Evolutionary conservation across 2,329 filamentous ascomycete genomes (phyloP), one percentile per base, ranked within the genome.

Genomic region (Venturia carpophila): DNA sequence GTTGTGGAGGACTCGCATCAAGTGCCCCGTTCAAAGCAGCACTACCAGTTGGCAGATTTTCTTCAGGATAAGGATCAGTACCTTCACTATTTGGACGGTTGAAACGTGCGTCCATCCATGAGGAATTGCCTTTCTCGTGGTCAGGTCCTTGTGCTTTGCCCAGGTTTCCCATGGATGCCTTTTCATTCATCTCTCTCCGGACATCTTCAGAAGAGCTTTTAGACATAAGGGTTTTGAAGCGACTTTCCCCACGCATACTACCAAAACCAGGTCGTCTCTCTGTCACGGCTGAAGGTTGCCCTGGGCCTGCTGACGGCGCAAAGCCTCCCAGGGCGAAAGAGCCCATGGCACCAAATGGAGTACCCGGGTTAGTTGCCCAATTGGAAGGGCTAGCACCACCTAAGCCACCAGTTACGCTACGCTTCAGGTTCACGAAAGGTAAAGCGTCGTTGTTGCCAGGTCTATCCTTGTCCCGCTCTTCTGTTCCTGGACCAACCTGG

Each of bases 311-410:
- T 15, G 77, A 79, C 63, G 95, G 75, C n/a, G 89, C 87, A 75
- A 97, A 97, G 71, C 87, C 94, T 10, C 47, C 47, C n/a, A 52
- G 24, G 13, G 93, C 93, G 76, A 99, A 99, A 27, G 87, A 87
- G 42, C 93, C 92, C 81, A 92, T 89, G 1, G 87, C 85, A 7
- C 87, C 83, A 70, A 90, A 85, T 80, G 81, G 64, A 84, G 84
- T 27, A 84, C 82, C 17, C 7, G 39, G 17, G 6, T 84, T 82
- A 39, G 83, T 77, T 27, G 82, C 79, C 84, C 84, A 88, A 10
- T 84, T 82, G 17, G 83, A 85, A 47, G 77, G 75, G 17, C 80
- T 69, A 0, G 80, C 79, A 61, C 79, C 76, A 69, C 79, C 80
- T 65, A 85, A 74, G 11, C 83, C 83, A 64, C 76, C 80, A 56